Evolutionary conservation across 2,329 filamentous ascomycete species (phyloP).

Genomic region (Penicillium palitans): DNA sequence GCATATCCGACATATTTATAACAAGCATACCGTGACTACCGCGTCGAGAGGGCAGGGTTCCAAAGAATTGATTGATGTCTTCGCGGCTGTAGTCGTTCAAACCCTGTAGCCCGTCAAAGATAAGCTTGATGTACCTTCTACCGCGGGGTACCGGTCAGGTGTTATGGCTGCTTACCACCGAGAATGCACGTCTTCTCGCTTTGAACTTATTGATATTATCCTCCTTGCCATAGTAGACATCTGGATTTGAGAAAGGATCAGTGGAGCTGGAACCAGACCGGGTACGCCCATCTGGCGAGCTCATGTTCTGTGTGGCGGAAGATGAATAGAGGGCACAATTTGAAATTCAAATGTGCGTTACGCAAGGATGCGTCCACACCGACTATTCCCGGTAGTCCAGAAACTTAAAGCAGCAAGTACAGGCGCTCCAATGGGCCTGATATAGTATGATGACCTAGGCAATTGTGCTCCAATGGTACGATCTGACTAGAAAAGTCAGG

Average conservation of each 20-base stretch:
- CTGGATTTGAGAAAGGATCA: slow-evolving; percentile 59
- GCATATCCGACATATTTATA: background rate
- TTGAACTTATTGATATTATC: slow-evolving; percentile 49
- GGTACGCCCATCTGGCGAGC: slow-evolving; percentile 42
- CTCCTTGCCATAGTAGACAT: slow-evolving; percentile 60
- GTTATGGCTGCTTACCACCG: slow-evolving; percentile 49
- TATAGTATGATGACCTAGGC: background rate
- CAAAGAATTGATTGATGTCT: slow-evolving; percentile 38
- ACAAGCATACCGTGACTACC: slow-evolving; percentile 46
- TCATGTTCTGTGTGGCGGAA: slow-evolving; percentile 35
- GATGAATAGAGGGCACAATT: slow-evolving; percentile 13
- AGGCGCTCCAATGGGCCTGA: background rate
- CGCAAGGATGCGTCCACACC: slow-evolving; percentile 23
- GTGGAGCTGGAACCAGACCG: slow-evolving; percentile 47
- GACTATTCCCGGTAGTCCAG: slow-evolving; percentile 16
- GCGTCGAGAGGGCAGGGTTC: slow-evolving; percentile 38
- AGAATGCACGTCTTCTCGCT: slow-evolving; percentile 55
- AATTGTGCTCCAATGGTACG: background rate
- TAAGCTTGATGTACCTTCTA: slow-evolving; percentile 13
- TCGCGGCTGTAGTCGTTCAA: slow-evolving; percentile 40
- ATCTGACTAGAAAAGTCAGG: background rate
- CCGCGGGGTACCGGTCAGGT: slow-evolving; percentile 16
- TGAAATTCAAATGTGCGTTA: slow-evolving; percentile 21
- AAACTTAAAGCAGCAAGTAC: slow-evolving; percentile 8
- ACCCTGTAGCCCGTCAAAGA: slow-evolving; percentile 28